Conservation (phyloP, 352 stramenopile species). For the Globisporangium parvum region DNA sequence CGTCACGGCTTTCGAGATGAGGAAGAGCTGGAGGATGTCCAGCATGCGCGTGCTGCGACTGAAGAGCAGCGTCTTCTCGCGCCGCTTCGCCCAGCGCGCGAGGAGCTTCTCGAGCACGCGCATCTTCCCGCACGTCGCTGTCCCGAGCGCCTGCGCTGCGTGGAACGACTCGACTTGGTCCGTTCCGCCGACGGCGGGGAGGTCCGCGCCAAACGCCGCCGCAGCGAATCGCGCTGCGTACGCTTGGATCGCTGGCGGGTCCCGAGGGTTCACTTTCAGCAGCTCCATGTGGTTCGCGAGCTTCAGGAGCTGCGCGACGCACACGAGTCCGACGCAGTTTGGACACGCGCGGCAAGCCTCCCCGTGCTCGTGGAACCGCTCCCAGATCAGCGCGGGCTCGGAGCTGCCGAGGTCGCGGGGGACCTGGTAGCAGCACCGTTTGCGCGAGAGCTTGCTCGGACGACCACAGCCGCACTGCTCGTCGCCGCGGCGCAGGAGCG, state of each 20-base stretch:
- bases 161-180: constrained; percentile 54
- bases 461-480: constrained; percentile 61
- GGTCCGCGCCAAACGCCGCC: constrained; percentile 48
- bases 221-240: constrained; percentile 50
- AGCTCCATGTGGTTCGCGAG: constrained; percentile 79
- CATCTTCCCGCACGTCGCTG: constrained; percentile 79
- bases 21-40: constrained; percentile 72
- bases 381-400: constrained; percentile 41
- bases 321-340: constrained; percentile 67
- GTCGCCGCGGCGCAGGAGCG: constrained; percentile 55
- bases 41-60: constrained; percentile 79
- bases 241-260: constrained; percentile 41
- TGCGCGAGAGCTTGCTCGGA: constrained; percentile 45
- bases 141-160: constrained; percentile 49
- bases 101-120: constrained; percentile 68
- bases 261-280: constrained; percentile 63
- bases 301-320: constrained; percentile 70
- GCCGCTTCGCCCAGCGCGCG: constrained; percentile 51
- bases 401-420: constrained; percentile 15
- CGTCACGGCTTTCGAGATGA: constrained; percentile 54
- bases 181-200: constrained; percentile 47
- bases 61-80: constrained; percentile 67
- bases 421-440: constrained; percentile 58
- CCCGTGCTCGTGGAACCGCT: constrained; percentile 47
- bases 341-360: constrained; percentile 52